Evolutionary conservation across 1,139 yeast species (phyloP), one percentile per base, ranked within the genome.

Genomic region (Diutina siamensis): DNA sequence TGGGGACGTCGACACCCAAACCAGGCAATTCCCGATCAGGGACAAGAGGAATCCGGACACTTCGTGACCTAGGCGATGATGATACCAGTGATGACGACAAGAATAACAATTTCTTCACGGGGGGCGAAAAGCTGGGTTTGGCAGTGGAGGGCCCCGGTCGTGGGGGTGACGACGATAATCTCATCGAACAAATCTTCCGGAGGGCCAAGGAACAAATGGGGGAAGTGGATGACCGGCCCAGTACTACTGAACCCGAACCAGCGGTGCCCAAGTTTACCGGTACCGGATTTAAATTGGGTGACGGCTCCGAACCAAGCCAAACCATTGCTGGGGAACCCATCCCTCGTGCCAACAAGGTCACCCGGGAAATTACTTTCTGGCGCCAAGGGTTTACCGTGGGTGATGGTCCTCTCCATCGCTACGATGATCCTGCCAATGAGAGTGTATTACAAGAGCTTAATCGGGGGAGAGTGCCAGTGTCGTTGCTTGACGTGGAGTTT

Each of bases 371-470:
- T 51, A 87, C 95, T 0, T 92, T 92, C 61, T 92, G 98, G 98
- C 81, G 80, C 55, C 94, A 92, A 58, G 98, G 98, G 2, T 92
- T 94, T 64, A 86, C 88, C 47, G 89, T 92, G 28, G 97, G 92
- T 19, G 95, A 88, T 46, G 97, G 97, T 2, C 78, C 78, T 19
- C 71, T 92, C 49, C 82, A 76, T 61, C 71, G 94, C 48, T 92
- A 88, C 59, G 97, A 92, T 56, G 97, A 92, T 60, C 96, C 96
- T 7, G 78, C 74, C 21, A 92, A 92, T 59, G 79, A 81, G 45
- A 75, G 72, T 45, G 83, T 85, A 51, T 68, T 94, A 54, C 75
- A 79, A 52, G 94, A 89, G 53, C 74, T 92, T 62, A 84, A 86
- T 57, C 77, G 80, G 48, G 98, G 98, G 4, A 74, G 94, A 51